These are phyloP conservation scores for Rhododendron ferrugineum DNA, from an alignment of 148 eudicot genomes.

Conservation along the genomic window DNA sequence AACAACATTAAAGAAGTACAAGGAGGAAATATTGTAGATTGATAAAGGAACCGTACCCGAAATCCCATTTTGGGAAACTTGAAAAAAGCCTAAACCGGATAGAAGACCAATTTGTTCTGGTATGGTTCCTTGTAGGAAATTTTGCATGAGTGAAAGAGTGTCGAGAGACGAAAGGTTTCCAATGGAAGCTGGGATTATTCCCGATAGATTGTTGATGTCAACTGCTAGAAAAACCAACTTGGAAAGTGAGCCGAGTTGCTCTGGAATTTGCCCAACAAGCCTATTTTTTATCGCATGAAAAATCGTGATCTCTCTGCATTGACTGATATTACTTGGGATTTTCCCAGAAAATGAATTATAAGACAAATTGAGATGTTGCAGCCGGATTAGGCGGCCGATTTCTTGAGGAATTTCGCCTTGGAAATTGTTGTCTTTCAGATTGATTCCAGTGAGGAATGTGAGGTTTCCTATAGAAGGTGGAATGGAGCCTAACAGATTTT, in stretches of 20 bases:
- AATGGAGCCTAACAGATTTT: slow-evolving; percentile 21
- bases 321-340: slow-evolving; percentile 28
- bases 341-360: slow-evolving; percentile 26
- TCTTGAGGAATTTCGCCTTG: slow-evolving; percentile 28
- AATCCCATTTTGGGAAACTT: slow-evolving; percentile 8
- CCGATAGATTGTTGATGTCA: slow-evolving; percentile 21
- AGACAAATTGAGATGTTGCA: slow-evolving; percentile 10
- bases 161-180: slow-evolving; percentile 28
- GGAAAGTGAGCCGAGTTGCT: slow-evolving; percentile 15
- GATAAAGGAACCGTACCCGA: slow-evolving; percentile 18
- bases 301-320: slow-evolving; percentile 18
- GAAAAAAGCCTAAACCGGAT: neutral
- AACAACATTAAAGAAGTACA: neutral
- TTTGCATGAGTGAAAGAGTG: neutral
- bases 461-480: slow-evolving; percentile 45
- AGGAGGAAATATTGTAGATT: slow-evolving; percentile 19
- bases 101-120: slow-evolving; percentile 14
- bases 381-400: slow-evolving; percentile 23
- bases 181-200: slow-evolving; percentile 26
- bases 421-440: slow-evolving; percentile 25
- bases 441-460: slow-evolving; percentile 17
- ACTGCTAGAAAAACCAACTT: slow-evolving; percentile 8
- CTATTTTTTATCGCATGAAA: slow-evolving; percentile 10
- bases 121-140: slow-evolving; percentile 15
- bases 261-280: slow-evolving; percentile 32